Evolutionary conservation across 2,329 filamentous ascomycete species (phyloP).

Genomic region (Neofusicoccum ribis): DNA sequence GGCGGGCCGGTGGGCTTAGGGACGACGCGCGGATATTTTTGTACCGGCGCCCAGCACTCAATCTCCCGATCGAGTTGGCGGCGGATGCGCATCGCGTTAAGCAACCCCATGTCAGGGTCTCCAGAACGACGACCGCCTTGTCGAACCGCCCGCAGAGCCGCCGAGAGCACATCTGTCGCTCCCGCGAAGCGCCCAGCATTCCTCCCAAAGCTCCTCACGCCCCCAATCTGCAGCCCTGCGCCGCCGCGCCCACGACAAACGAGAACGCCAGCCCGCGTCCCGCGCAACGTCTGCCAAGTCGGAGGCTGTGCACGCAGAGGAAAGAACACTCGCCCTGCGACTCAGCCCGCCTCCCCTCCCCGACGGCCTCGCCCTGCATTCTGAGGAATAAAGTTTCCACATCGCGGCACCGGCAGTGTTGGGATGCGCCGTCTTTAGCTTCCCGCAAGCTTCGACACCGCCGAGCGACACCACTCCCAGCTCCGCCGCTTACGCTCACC

Average conservation of each 20-base stretch:
- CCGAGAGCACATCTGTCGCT: not conserved
- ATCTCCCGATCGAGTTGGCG: constrained; percentile 18
- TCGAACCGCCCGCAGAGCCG: constrained; percentile 11
- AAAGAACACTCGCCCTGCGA: constrained; percentile 10
- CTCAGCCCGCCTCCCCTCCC: constrained; percentile 4
- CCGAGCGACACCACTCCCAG: constrained; percentile 4
- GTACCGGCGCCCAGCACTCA: constrained; percentile 11
- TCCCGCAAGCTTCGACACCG: constrained; percentile 10
- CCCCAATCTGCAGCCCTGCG: constrained; percentile 7
- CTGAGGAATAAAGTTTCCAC: not conserved
- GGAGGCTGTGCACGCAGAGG: constrained; percentile 12
- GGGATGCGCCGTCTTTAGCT: constrained; percentile 16
- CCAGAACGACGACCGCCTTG: constrained; percentile 12
- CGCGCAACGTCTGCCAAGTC: constrained; percentile 19
- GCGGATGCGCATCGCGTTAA: constrained; percentile 10
- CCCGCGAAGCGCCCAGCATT: not conserved
- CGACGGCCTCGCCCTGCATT: not conserved
- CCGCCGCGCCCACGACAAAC: not conserved
- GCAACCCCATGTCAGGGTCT: constrained; percentile 12
- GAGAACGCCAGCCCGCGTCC: constrained; percentile 5
- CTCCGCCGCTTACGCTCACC: constrained; percentile 1
- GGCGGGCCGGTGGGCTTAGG: not conserved
- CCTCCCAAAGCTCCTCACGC: not conserved
- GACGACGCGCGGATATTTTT: not conserved
- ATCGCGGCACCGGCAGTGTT: not conserved